Base-by-base conservation (phyloP, 345 rosid genomes). In the Bretschneidera sinensis region DNA sequence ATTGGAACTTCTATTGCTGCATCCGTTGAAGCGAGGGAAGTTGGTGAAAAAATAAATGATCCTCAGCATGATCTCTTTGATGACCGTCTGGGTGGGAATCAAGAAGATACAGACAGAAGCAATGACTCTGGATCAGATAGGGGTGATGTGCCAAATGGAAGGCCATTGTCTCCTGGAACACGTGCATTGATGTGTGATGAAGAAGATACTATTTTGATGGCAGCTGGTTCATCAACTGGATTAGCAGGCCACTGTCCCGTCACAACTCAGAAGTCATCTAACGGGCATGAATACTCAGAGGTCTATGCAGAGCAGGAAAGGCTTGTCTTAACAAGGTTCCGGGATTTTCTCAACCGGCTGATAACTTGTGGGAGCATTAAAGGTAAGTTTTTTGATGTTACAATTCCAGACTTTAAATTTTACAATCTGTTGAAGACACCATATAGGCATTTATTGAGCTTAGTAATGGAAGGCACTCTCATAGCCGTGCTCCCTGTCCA, bases 111-210 rank as follows among this genome's bases (percentile, higher is more conserved):
- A 17, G 63, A 65, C 63, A 61, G 69, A 64, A 69, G 62, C 31
- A 45, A 57, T 10, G 66, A 65, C 65, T 73, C 59, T 61, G 48
- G 58, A 25, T 18, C 63, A 45, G 63, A 59, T 71, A 64, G 57
- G 22, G 51, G 24, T 50, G 72, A 45, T 51, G 6, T 70, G 55
- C 74, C 54, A 65, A 65, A 67, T 62, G 67, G 71, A 65, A 67
- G 62, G 51, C 78, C 79, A 17, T 0, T 71, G 54, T 82, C 82
- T 58, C 84, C 85, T 48, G 87, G 73, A 57, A 82, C 81, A 56
- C 79, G 80, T 17, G 84, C 84, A 64, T 68, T 80, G 75, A 76
- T 80, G 87, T 85, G 91, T 73, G 83, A 82, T 66, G 91, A 85
- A 43, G 76, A 85, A 60, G 83, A 76, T 61, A 54, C 63, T 11